These are phyloP conservation scores for Solanum rostratum DNA, from an alignment of 257 asterid genomes.

Conservation along the genomic window DNA sequence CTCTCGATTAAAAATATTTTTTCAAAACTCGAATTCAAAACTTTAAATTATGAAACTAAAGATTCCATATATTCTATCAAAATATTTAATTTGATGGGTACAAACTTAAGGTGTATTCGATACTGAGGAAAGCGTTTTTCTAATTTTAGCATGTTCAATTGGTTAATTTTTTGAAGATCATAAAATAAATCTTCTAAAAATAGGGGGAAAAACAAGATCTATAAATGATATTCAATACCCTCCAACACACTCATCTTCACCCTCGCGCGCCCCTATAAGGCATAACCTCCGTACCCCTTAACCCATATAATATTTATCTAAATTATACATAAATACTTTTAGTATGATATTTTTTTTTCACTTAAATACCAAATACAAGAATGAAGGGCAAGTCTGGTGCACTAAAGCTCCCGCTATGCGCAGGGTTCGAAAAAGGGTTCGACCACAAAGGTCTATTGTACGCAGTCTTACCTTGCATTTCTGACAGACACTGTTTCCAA, in stretches of 20 bases:
- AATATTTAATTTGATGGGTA: background rate
- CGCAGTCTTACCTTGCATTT: too few relatives aligned
- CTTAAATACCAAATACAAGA: background rate
- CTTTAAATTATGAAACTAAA: background rate
- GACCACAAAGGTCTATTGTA: too few relatives aligned
- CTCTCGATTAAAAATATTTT: background rate
- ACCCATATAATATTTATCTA: background rate
- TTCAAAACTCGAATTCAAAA: background rate
- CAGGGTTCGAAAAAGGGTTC: too few relatives aligned
- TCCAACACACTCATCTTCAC: background rate
- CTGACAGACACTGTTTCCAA: too few relatives aligned
- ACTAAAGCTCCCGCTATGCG: too few relatives aligned
- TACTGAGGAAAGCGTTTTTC: background rate
- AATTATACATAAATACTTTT: background rate
- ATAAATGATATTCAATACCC: background rate
- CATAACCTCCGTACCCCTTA: too few relatives aligned
- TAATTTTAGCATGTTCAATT: fast-evolving
- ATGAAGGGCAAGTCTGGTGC: too few relatives aligned
- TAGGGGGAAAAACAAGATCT: background rate
- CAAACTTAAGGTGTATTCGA: background rate
- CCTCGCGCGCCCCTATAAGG: too few relatives aligned
- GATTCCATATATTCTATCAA: background rate
- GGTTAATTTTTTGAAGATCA: background rate
- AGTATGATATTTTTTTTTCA: background rate
- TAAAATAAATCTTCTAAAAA: too few relatives aligned